Conservation (phyloP, 441 rosid genomes). For the Metrosideros polymorpha region DNA sequence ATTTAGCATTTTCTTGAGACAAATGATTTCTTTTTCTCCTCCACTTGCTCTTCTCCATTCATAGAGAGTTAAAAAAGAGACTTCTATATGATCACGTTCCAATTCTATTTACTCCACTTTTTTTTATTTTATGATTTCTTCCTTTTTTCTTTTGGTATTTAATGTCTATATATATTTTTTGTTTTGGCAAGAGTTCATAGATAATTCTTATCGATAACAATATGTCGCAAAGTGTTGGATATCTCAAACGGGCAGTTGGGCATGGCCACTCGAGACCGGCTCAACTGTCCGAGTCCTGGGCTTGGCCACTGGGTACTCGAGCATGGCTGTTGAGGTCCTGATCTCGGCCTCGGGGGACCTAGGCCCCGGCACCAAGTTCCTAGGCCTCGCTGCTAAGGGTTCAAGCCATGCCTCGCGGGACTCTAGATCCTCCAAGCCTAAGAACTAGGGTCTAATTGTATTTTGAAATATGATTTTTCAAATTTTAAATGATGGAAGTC, state of each 20-base stretch:
- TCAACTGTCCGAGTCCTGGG: background rate
- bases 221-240: background rate
- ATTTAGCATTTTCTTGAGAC: background rate
- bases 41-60: background rate
- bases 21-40: too few relatives aligned
- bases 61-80: background rate
- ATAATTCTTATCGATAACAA: too few relatives aligned
- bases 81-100: background rate
- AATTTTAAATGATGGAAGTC: background rate
- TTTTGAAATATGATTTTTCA: background rate
- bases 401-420: background rate
- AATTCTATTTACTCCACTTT: background rate
- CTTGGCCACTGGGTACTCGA: rapidly evolving
- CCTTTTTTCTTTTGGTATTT: background rate
- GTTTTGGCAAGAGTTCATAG: background rate
- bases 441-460: background rate
- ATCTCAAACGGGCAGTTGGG: background rate
- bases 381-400: background rate
- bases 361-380: background rate
- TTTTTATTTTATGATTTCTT: background rate
- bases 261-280: rapidly evolving
- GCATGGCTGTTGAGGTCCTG: background rate
- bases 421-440: background rate
- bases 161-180: background rate
- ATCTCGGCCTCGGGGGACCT: background rate